Base-by-base conservation (phyloP, 2,329 filamentous ascomycete genomes). In the Aspergillus tanneri region DNA sequence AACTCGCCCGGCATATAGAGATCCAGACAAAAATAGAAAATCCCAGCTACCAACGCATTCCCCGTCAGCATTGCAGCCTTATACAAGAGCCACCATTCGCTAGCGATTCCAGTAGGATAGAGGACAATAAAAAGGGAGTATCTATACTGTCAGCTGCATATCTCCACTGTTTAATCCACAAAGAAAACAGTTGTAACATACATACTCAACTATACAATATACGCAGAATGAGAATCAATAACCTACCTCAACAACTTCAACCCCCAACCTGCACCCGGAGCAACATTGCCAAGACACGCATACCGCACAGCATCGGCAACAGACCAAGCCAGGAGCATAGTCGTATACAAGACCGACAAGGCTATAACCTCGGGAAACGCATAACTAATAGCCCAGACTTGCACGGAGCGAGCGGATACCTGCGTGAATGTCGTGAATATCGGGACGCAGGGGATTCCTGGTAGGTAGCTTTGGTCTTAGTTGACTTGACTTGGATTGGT, bases 81-180 rank as follows among this genome's bases (percentile, higher is more conserved):
- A 22, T 54, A 63, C 61, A 65, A 64, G 21, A 65, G 43, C 61
- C 58, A 64, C 61, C 60, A 64, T 43, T 64, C 63, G 10, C 60
- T 55, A 3, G 55, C 51, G 23, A 64, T 65, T 3, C 63, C 63
- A 27, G 64, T 40, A 1, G 63, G 63, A 40, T 65, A 65, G 11
- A 64, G 47, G 1, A 55, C 27, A 2, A 59, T 49, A 34, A 65
- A 65, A n/a, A 65, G 54, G 8, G 61, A 61, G 45, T 64, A 65
- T 49, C 62, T 65, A 40, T 11, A 7, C 9, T 21, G 18, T 36
- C 6, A 14, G 10, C 22, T n/a, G 25, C 12, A 28, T 28, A 8
- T 8, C 25, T 30, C 10, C 27, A 30, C 10, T 5, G 28, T 11
- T 30, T 30, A 10, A 10, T 5, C 14, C 11, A 12, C 27, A 28